These are phyloP conservation scores for Rosa lucieae DNA, from an alignment of 306 rosid species.

Conservation along the genomic window DNA sequence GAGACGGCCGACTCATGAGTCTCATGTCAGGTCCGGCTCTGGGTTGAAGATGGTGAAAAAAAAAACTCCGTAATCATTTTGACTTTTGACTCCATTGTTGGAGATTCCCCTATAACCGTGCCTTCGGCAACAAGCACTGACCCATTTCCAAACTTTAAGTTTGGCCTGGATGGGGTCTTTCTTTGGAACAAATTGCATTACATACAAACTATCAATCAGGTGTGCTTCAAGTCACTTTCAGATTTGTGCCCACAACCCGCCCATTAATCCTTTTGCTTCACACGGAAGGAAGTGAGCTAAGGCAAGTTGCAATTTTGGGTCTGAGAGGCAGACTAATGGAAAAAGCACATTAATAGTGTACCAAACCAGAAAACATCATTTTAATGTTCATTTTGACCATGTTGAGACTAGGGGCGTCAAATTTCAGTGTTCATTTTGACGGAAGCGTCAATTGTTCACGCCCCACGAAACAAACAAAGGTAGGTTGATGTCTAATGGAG, in stretches of 20 bases:
- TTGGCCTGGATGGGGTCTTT: background rate
- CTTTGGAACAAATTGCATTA: background rate
- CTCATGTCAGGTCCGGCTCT: no score
- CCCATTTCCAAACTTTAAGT: no score
- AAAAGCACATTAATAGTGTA: conserved; percentile 19
- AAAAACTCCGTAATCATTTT: no score
- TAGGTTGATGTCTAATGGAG: background rate
- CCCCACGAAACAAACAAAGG: background rate
- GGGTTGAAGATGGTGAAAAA: no score
- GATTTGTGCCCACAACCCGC: conserved; percentile 19
- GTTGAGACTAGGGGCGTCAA: background rate
- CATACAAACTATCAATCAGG: background rate
- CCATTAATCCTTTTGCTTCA: conserved; percentile 23
- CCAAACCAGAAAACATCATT: conserved; percentile 2
- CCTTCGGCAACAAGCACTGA: no score
- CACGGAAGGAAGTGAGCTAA: conserved; percentile 24
- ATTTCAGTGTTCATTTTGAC: background rate
- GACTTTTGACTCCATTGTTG: no score
- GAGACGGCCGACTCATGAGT: no score
- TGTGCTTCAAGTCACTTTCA: conserved; percentile 24
- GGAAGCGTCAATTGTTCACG: background rate
- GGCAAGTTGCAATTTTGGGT: conserved; percentile 14
- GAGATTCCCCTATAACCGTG: no score
- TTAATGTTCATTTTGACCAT: conserved; percentile 3
- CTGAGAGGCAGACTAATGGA: background rate